phyloP scores from a whole-genome alignment of 352 stramenopile species.

The Phytopythium delawarense region DNA sequence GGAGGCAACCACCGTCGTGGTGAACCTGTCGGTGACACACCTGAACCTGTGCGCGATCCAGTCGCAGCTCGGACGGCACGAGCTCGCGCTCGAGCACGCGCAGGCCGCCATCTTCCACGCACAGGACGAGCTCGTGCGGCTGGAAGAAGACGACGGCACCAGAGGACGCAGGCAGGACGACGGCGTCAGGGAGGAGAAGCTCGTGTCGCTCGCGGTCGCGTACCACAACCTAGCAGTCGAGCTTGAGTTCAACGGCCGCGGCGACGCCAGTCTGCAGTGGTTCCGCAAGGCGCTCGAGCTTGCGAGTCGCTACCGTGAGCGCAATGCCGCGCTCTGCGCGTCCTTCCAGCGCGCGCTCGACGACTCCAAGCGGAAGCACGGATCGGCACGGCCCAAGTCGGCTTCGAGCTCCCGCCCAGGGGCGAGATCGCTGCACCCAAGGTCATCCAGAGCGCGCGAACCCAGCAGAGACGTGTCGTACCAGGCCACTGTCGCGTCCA shows the following conservation, averaged over 20 bases:
- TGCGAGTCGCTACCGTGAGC: conserved; percentile 52
- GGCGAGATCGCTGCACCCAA: conserved; percentile 18
- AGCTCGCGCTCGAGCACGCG: conserved; percentile 67
- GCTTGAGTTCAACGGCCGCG: conserved; percentile 67
- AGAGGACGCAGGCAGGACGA: conserved; percentile 29
- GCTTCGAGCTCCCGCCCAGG: background rate
- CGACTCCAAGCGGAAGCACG: conserved; percentile 56
- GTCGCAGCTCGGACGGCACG: conserved; percentile 66
- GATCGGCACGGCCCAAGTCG: background rate
- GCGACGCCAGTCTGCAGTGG: conserved; percentile 75
- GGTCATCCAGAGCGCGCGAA: background rate
- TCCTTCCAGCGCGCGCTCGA: conserved; percentile 77
- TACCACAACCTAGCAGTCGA: conserved; percentile 82
- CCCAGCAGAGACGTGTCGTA: conserved; percentile 40
- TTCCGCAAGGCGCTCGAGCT: conserved; percentile 81
- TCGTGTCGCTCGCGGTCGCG: conserved; percentile 68
- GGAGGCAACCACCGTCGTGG: conserved; percentile 36
- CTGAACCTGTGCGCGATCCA: conserved; percentile 81
- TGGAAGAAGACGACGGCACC: conserved; percentile 25
- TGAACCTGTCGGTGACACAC: conserved; percentile 79
- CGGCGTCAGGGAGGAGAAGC: conserved; percentile 68
- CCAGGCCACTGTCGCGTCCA: conserved; percentile 49
- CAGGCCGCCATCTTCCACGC: conserved; percentile 80
- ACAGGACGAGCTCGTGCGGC: conserved; percentile 68
- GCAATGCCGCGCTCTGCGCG: conserved; percentile 52